These are phyloP conservation scores for Pyrenochaeta sp. DNA, from an alignment of 2,329 filamentous ascomycete species.

Conservation along the genomic window DNA sequence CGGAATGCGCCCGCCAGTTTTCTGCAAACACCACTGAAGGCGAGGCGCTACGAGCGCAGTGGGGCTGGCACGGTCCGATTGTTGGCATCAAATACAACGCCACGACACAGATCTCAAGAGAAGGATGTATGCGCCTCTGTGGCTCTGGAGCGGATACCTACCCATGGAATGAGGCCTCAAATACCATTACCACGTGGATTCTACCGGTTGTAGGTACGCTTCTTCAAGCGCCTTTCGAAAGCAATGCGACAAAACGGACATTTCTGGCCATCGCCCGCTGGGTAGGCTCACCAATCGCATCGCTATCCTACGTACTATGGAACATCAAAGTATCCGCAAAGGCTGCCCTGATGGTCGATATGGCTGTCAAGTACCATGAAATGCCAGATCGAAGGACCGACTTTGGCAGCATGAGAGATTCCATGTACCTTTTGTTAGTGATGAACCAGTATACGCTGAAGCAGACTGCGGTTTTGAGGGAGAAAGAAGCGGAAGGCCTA, in stretches of 20 bases:
- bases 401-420: conserved; percentile 53
- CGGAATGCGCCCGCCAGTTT: conserved; percentile 8
- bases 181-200: conserved; percentile 53
- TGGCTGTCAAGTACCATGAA: conserved; percentile 45
- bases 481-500: conserved; percentile 50
- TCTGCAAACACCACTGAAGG: conserved; percentile 4
- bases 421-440: conserved; percentile 55
- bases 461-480: conserved; percentile 24
- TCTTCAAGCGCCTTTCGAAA: conserved; percentile 53
- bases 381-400: conserved; percentile 39
- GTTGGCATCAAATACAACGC: conserved; percentile 15
- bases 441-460: conserved; percentile 58
- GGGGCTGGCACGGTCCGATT: conserved; percentile 30
- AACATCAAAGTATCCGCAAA: conserved; percentile 53
- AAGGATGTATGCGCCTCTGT: conserved; percentile 47
- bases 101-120: conserved; percentile 40
- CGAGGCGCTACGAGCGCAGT: conserved; percentile 18
- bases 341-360: conserved; percentile 52
- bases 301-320: conserved; percentile 51
- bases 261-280: conserved; percentile 48
- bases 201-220: conserved; percentile 51
- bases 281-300: conserved; percentile 50
- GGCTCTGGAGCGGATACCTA: conserved; percentile 44
- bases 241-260: conserved; percentile 49
- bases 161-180: conserved; percentile 40